Base-by-base conservation (phyloP, 352 stramenopile genomes). In the Aphanomyces astaci region DNA sequence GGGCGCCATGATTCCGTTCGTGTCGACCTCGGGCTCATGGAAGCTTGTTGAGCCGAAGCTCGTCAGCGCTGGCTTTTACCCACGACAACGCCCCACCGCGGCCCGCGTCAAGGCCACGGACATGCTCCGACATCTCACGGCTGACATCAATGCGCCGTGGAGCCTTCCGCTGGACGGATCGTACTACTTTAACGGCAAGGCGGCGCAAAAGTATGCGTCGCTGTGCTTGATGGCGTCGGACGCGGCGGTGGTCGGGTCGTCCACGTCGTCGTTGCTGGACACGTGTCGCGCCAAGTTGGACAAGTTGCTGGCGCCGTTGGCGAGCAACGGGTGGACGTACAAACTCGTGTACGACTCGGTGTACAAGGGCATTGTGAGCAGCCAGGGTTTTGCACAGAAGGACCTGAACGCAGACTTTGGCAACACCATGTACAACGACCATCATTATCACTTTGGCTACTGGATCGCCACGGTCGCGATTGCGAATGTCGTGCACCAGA, bases 151-250 rank as follows among this genome's bases (percentile, higher is more conserved):
- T 43, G 75, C 72, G 28, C 66, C 73, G 17, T 92, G 81, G 84
- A 76, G 73, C 0, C 82, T 90, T 32, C 30, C 80, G 0, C 71
- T 25, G 1, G 71, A 73, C 17, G 80, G 81, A 17, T 89, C 78
- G 71, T 90, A 83, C 66, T 90, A 92, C 66, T 90, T 87, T 62
- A 92, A 81, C 30, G 83, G 83, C 45, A 92, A 92, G 62, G 72
- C 79, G 15, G 83, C 82, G 24, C 81, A 89, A 57, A 88, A 90
- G 65, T 89, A 89, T 66, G 80, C 81, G 28, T 87, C 78, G 19
- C 66, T 90, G 40, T 90, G 83, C 51, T 67, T 92, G 39, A 87
- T 92, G 78, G 80, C 84, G 15, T 87, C 87, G 63, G 81, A 92
- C 49, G 75, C 73, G 0, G 71, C 75, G 3, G 81, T 92, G 56